Base-by-base conservation (phyloP, 345 rosid species). In the Turnera subulata region DNA sequence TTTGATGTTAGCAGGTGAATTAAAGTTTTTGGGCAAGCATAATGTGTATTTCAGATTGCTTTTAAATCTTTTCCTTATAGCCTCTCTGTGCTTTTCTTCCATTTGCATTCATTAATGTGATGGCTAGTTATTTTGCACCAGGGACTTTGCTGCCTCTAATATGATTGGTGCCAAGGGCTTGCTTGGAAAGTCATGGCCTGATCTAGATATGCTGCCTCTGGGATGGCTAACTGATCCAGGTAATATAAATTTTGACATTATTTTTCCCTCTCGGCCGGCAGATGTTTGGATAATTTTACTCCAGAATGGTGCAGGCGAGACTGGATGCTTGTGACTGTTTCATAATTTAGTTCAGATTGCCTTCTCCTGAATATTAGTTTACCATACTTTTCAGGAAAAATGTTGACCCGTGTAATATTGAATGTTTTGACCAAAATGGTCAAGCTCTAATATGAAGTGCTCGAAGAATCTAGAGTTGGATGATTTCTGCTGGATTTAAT, bases 161-260 rank as follows among this genome's bases (percentile, higher is more conserved):
- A 75, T 81, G 95, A 83, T 86, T 25, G 95, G 95, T 43, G 68
- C 84, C 38, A 53, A 11, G 49, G 92, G 98, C 33, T 62, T 82
- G 63, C 53, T 53, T 35, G 98, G 98, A 56, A 81, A 69, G 62
- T 88, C 98, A 47, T 91, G 96, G 96, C 96, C 96, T 1, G 96
- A 92, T 63, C 62, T 92, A 37, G 98, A 88, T 69, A 88, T 92
- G 96, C 80, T 88, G 26, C 98, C 96, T 17, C 70, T 92, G 61
- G 93, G 98, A 68, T 72, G 89, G 92, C 96, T 92, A 64, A 84
- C 95, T 35, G 87, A 86, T 76, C 91, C 61, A 77, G 95, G 96
- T 91, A 38, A 51, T 32, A 42, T 51, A 23, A 46, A n/a, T n/a
- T n/a, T n/a, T n/a, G n/a, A n/a, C n/a, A n/a, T 13, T 43, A 37